phyloP scores from a whole-genome alignment of 2,329 filamentous ascomycete genomes.

The Trichoderma hamatum region DNA sequence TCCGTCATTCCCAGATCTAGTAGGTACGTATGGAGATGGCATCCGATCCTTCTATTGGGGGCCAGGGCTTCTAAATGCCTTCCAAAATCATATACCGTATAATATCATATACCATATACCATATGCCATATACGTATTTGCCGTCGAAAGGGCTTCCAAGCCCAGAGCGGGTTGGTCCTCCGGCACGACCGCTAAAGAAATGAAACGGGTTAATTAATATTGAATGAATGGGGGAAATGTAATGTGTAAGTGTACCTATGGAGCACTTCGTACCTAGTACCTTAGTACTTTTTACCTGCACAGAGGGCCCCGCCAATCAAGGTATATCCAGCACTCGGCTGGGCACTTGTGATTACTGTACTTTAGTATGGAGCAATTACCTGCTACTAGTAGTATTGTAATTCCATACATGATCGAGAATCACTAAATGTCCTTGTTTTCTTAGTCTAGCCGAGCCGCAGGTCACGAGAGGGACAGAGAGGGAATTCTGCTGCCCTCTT shows the following conservation, averaged over 20 bases:
- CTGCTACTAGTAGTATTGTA: too few relatives aligned
- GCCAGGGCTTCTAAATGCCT: neutral
- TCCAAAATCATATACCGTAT: neutral
- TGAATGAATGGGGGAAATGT: neutral
- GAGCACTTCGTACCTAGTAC: neutral
- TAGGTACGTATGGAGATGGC: neutral
- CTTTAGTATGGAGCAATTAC: neutral
- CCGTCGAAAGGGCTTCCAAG: neutral
- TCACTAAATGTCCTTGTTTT: neutral
- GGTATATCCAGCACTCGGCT: neutral
- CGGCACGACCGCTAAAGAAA: constrained; percentile 10
- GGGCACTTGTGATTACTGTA: neutral
- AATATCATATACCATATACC: neutral
- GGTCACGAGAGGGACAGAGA: neutral
- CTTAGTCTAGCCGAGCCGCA: neutral
- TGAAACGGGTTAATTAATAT: neutral
- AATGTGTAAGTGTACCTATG: neutral
- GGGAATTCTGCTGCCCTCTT: neutral
- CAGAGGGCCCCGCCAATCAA: neutral
- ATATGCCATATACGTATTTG: neutral
- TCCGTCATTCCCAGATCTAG: neutral
- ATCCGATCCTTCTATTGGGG: neutral
- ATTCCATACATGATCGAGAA: neutral
- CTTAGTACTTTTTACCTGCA: neutral
- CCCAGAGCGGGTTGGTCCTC: neutral